Evolutionary conservation across 306 rosid genomes (phyloP).

Genomic region (Pyrus bretschneideri): DNA sequence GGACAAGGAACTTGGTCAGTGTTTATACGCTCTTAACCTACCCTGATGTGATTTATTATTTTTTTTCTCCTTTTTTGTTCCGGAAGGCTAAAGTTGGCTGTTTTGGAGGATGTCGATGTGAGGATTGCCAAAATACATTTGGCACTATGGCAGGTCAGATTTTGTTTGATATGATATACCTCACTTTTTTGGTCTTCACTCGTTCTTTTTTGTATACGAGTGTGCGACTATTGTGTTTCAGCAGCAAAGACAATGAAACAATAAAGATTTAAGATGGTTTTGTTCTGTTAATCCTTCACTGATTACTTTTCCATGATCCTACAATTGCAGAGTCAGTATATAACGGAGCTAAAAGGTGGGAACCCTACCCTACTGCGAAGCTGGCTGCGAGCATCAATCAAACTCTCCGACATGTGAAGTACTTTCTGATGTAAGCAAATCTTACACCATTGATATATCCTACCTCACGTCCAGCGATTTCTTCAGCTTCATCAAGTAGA

Average conservation of each 20-base stretch:
- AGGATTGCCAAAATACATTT: constrained; percentile 27
- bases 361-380: not conserved
- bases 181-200: not conserved
- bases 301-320: not conserved
- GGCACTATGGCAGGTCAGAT: constrained; percentile 24
- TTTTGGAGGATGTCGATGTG: constrained; percentile 26
- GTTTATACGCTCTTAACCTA: no score
- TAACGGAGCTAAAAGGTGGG: constrained; percentile 5
- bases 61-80: not conserved
- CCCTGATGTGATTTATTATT: not conserved
- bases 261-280: no score
- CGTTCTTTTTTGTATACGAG: not conserved
- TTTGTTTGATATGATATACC: not conserved
- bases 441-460: not conserved
- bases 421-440: no score
- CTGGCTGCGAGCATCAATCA: not conserved
- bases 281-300: not conserved
- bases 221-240: not conserved
- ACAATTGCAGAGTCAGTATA: constrained; percentile 1
- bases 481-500: not conserved
- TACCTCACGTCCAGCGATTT: not conserved
- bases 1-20: not conserved
- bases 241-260: not conserved
- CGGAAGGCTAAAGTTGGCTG: constrained; percentile 29
- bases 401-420: not conserved